These are phyloP conservation scores for Zymoseptoria ardabiliae DNA, from an alignment of 2,329 filamentous ascomycete species.

Conservation along the genomic window DNA sequence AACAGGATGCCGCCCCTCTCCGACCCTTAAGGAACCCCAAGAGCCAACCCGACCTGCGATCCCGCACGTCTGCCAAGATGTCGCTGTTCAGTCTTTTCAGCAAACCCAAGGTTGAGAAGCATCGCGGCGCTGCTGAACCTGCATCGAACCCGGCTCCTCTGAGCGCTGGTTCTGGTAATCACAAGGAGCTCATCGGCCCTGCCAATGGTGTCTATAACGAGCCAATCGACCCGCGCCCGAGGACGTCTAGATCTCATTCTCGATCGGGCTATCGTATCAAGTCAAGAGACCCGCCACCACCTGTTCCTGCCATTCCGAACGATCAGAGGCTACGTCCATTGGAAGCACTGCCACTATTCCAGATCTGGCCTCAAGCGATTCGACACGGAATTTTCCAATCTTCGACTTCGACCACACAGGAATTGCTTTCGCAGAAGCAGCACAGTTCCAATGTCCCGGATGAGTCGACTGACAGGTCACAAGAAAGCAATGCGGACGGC, in stretches of 20 bases:
- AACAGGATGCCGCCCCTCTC: slow-evolving; percentile 16
- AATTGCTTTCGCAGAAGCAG: slow-evolving; percentile 23
- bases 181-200: slow-evolving; percentile 4
- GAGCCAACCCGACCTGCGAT: slow-evolving; percentile 9
- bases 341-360: slow-evolving; percentile 64
- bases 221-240: slow-evolving; percentile 6
- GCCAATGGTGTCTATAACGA: slow-evolving; percentile 5
- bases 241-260: slow-evolving; percentile 10
- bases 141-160: slow-evolving; percentile 25
- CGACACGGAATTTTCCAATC: slow-evolving; percentile 65
- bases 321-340: slow-evolving; percentile 23
- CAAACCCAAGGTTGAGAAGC: slow-evolving; percentile 42
- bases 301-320: slow-evolving; percentile 7
- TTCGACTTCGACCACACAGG: slow-evolving; percentile 60
- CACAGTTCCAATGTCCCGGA: slow-evolving; percentile 7
- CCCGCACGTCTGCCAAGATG: slow-evolving; percentile 31
- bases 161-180: slow-evolving; percentile 6
- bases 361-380: slow-evolving; percentile 77
- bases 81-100: slow-evolving; percentile 46
- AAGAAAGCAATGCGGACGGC: background rate
- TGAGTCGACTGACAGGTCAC: background rate
- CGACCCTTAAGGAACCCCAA: slow-evolving; percentile 12
- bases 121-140: slow-evolving; percentile 40
- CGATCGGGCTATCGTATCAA: background rate
- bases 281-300: slow-evolving; percentile 2